Evolutionary conservation across 306 rosid genomes (phyloP).

Genomic region (Dryas octopetala): DNA sequence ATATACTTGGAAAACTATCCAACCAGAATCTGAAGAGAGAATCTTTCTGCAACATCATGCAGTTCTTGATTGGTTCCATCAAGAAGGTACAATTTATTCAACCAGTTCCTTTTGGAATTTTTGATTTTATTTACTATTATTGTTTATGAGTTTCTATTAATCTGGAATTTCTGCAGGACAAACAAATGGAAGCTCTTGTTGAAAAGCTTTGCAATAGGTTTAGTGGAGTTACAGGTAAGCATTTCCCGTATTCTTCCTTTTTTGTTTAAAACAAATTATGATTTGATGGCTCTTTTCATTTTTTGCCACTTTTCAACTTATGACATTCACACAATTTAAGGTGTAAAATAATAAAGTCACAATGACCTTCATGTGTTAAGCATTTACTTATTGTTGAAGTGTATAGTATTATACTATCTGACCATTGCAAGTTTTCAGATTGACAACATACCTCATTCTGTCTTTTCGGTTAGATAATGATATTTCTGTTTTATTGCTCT

Average conservation of each 20-base stretch:
- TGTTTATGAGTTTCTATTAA: constrained; percentile 10
- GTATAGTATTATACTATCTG: neutral
- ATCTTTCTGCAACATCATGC: constrained; percentile 92
- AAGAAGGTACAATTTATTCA: constrained; percentile 62
- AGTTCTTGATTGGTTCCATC: constrained; percentile 87
- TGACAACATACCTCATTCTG: neutral
- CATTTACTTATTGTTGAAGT: neutral
- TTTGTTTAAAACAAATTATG: neutral
- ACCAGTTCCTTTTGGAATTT: constrained; percentile 14
- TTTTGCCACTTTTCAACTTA: neutral
- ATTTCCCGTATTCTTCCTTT: neutral
- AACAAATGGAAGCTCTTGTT: constrained; percentile 95
- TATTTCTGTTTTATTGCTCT: neutral
- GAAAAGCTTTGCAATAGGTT: constrained; percentile 95
- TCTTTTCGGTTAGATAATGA: neutral
- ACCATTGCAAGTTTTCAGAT: neutral
- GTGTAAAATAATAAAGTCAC: neutral
- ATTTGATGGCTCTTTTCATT: neutral
- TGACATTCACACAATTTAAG: neutral
- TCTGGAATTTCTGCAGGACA: constrained; percentile 61
- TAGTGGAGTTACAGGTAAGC: constrained; percentile 79
- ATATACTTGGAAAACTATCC: constrained; percentile 86
- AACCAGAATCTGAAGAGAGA: constrained; percentile 69
- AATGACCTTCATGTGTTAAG: neutral
- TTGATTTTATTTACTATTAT: constrained; percentile 20